These are phyloP conservation scores for Salix brachista DNA, from an alignment of 345 rosid genomes.

Conservation along the genomic window DNA sequence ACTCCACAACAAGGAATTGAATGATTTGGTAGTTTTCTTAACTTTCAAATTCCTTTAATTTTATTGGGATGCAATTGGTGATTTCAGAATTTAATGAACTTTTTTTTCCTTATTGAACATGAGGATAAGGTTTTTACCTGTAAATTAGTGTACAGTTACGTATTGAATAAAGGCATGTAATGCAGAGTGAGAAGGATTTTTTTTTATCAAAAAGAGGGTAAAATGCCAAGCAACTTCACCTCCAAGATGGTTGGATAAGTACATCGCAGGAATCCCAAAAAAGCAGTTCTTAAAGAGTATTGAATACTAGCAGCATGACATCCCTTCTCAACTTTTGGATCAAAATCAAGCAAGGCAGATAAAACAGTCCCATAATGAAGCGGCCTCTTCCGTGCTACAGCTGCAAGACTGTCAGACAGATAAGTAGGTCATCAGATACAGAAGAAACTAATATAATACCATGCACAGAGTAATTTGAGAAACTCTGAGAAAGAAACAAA, in stretches of 20 bases:
- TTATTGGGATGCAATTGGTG: too few species aligned
- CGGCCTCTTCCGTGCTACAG: conserved; percentile 83
- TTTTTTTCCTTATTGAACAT: too few species aligned
- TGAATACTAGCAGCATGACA: conserved; percentile 69
- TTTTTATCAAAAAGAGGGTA: not conserved
- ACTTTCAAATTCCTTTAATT: too few species aligned
- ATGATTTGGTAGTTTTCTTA: too few species aligned
- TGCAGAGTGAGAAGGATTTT: not conserved
- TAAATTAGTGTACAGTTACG: too few species aligned
- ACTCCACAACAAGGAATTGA: too few species aligned
- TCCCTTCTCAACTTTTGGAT: conserved; percentile 63
- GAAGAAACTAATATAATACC: not conserved
- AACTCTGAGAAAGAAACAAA: not conserved
- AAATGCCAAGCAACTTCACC: conserved; percentile 36
- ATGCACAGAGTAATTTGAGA: not conserved
- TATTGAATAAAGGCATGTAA: too few species aligned
- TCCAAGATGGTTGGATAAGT: conserved; percentile 63
- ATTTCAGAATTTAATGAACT: too few species aligned
- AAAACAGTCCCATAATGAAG: conserved; percentile 59
- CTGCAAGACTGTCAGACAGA: conserved; percentile 76
- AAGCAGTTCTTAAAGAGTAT: conserved; percentile 85
- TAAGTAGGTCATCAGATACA: conserved; percentile 28
- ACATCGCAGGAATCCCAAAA: conserved; percentile 88
- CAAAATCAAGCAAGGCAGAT: conserved; percentile 73
- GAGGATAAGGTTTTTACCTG: too few species aligned